phyloP scores from a whole-genome alignment of 208 protist genomes.

The Angomonas deanei region DNA sequence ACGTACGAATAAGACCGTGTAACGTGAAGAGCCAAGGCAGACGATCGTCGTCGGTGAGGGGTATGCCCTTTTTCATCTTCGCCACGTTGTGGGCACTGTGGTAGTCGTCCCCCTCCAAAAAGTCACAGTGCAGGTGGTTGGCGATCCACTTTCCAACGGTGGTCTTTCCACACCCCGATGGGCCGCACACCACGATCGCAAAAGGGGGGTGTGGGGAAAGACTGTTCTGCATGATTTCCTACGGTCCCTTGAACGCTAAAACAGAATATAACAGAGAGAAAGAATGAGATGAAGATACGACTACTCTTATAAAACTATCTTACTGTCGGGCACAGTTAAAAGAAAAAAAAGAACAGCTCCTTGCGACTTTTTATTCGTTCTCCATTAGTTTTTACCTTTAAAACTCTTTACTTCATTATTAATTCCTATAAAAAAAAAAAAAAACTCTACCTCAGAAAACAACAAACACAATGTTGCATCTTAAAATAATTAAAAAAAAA shows the following conservation, averaged over 20 bases:
- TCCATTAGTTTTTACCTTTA: background rate
- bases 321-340: background rate
- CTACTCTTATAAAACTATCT: no score
- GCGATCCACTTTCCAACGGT: constrained; percentile 56
- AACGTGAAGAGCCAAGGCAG: constrained; percentile 60
- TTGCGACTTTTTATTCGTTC: background rate
- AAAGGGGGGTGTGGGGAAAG: no score
- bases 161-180: constrained; percentile 71
- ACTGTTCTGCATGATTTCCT: no score
- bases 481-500: no score
- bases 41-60: constrained; percentile 67
- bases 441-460: no score
- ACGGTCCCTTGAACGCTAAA: no score
- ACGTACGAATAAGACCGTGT: no score
- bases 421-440: background rate
- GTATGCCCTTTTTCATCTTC: constrained; percentile 64
- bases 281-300: background rate
- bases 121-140: constrained; percentile 25
- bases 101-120: constrained; percentile 68
- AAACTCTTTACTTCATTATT: constrained; percentile 2
- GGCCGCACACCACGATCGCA: constrained; percentile 57
- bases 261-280: no score
- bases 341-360: background rate
- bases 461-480: no score
- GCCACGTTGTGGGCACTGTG: constrained; percentile 39